phyloP scores from a whole-genome alignment of 768 basidiomycete species.

The Tricholomella constricta region DNA sequence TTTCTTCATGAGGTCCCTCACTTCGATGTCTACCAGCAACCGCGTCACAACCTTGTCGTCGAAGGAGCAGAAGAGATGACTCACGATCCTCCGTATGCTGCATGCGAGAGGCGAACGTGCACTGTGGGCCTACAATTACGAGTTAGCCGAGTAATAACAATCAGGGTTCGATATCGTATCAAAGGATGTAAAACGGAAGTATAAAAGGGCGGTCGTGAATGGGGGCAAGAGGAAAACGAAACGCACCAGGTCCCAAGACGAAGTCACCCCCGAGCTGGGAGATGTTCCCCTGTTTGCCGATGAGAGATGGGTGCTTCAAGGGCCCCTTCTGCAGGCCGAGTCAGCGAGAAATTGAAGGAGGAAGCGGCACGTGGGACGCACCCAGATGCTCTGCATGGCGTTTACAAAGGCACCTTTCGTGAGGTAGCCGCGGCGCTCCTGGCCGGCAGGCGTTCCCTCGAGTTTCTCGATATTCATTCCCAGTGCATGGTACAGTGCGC shows the following conservation, averaged over 20 bases:
- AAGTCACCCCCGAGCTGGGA: slow-evolving; percentile 68
- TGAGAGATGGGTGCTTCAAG: slow-evolving; percentile 42
- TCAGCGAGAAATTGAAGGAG: not conserved
- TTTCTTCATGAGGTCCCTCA: slow-evolving; percentile 47
- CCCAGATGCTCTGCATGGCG: slow-evolving; percentile 46
- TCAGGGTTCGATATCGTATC: not conserved
- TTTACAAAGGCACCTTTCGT: slow-evolving; percentile 30
- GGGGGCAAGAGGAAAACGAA: too few relatives aligned
- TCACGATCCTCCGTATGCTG: slow-evolving; percentile 62
- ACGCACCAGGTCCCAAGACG: slow-evolving; percentile 56
- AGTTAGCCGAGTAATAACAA: too few relatives aligned
- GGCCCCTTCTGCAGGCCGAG: slow-evolving; percentile 32
- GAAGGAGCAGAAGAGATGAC: slow-evolving; percentile 26
- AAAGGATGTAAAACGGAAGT: not conserved
- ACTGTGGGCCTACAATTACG: slow-evolving; percentile 44
- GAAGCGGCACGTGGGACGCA: slow-evolving; percentile 20
- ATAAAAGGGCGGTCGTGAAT: not conserved
- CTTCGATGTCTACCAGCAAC: slow-evolving; percentile 43
- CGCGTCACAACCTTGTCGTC: not conserved
- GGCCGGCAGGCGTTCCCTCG: slow-evolving; percentile 43
- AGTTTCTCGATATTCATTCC: slow-evolving; percentile 61
- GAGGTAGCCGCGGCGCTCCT: slow-evolving; percentile 50
- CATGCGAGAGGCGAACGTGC: slow-evolving; percentile 59
- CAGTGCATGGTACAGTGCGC: slow-evolving; percentile 57
- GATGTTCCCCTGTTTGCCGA: slow-evolving; percentile 67